Conservation (phyloP, 371 early-diverging fungal species). For the Mortierella sp. region DNA sequence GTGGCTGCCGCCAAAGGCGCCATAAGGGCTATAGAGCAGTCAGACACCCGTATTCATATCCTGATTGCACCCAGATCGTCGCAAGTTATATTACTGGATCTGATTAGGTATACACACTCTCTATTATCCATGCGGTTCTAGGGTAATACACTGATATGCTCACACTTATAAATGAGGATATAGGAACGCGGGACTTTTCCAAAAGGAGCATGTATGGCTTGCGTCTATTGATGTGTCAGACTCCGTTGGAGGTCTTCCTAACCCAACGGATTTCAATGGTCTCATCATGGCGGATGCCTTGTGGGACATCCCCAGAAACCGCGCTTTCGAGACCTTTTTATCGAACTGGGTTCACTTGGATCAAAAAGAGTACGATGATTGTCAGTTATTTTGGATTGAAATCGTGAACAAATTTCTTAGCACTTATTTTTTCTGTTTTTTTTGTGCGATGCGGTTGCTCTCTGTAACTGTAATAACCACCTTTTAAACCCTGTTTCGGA, state of each 20-base stretch:
- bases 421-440: no score
- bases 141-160: no score
- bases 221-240: slow-evolving; percentile 38
- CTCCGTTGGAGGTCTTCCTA: slow-evolving; percentile 4
- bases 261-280: slow-evolving; percentile 31
- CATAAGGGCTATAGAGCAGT: slow-evolving; percentile 8
- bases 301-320: slow-evolving; percentile 57
- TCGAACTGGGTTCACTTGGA: slow-evolving; percentile 60
- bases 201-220: slow-evolving; percentile 29
- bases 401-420: no score
- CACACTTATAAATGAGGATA: no score
- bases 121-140: no score
- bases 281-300: slow-evolving; percentile 44
- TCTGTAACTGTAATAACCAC: no score
- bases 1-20: background rate
- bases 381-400: no score
- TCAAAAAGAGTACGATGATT: slow-evolving; percentile 59
- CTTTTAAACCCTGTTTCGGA: no score
- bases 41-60: slow-evolving; percentile 39
- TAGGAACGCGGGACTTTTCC: slow-evolving; percentile 24
- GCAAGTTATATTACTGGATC: slow-evolving; percentile 15
- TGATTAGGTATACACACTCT: slow-evolving; percentile 33
- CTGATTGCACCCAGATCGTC: slow-evolving; percentile 15
- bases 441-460: no score
- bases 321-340: slow-evolving; percentile 61